phyloP scores from a whole-genome alignment of 352 stramenopile genomes.

The Phytophthora citricola region DNA sequence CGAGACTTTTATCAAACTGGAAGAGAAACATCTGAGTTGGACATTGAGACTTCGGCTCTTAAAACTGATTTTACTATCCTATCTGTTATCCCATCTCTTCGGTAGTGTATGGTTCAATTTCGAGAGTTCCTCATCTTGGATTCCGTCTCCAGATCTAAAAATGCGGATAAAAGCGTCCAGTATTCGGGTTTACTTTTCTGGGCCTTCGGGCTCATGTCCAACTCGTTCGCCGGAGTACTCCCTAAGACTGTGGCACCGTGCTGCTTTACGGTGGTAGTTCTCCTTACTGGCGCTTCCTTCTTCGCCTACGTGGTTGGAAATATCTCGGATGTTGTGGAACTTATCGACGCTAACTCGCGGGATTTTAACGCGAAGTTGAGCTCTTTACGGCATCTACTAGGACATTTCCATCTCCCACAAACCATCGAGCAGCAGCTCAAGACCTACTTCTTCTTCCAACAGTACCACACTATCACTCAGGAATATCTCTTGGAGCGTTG shows the following conservation, averaged over 20 bases:
- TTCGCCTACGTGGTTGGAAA: slow-evolving; percentile 71
- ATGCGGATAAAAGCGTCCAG: slow-evolving; percentile 19
- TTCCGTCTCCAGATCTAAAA: slow-evolving; percentile 10
- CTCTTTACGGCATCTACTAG: slow-evolving; percentile 58
- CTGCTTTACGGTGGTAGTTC: slow-evolving; percentile 54
- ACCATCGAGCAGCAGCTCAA: slow-evolving; percentile 64
- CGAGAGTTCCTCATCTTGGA: slow-evolving; percentile 15
- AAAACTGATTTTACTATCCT: slow-evolving; percentile 57
- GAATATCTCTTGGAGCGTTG: slow-evolving; percentile 58
- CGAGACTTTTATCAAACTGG: slow-evolving; percentile 28
- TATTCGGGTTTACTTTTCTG: slow-evolving; percentile 62
- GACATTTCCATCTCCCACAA: slow-evolving; percentile 56
- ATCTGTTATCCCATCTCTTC: slow-evolving; percentile 53
- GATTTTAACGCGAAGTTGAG: slow-evolving; percentile 67
- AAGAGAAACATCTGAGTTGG: slow-evolving; percentile 51
- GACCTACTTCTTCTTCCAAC: slow-evolving; percentile 73
- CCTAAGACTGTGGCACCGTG: slow-evolving; percentile 51
- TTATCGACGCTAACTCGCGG: slow-evolving; percentile 57
- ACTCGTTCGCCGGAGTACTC: slow-evolving; percentile 47
- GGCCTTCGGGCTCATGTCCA: slow-evolving; percentile 65
- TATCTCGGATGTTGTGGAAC: slow-evolving; percentile 60
- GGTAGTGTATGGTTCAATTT: slow-evolving; percentile 77
- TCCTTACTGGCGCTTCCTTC: slow-evolving; percentile 50
- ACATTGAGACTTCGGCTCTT: slow-evolving; percentile 53
- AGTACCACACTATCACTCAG: slow-evolving; percentile 67